Conservation (phyloP, 306 rosid species). For the Cucurbita pepo region DNA sequence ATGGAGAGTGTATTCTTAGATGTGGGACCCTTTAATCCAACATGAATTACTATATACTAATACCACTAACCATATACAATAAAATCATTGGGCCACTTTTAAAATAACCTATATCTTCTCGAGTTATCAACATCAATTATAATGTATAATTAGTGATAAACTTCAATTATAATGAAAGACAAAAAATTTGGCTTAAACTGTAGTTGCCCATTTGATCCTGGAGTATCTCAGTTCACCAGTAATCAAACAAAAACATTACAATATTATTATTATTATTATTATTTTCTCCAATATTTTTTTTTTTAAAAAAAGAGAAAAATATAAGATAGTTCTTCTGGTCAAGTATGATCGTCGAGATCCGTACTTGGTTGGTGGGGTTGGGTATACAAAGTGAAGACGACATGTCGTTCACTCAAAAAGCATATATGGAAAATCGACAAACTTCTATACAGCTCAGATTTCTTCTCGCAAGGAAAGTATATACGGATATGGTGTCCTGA, state of each 20-base stretch:
- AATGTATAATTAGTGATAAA: too few relatives aligned
- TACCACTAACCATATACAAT: neutral
- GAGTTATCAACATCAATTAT: too few relatives aligned
- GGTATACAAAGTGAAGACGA: conserved; percentile 5
- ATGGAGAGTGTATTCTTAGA: too few relatives aligned
- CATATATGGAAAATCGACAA: neutral
- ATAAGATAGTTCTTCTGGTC: neutral
- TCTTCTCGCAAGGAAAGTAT: neutral
- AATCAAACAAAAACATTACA: neutral
- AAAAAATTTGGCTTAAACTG: neutral
- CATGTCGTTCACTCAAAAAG: neutral
- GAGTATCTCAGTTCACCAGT: neutral
- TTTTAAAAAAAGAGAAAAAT: too few relatives aligned
- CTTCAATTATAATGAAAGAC: too few relatives aligned
- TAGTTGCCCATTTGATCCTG: neutral
- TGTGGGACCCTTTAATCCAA: too few relatives aligned
- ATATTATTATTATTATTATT: neutral
- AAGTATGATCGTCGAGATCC: neutral
- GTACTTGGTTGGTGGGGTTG: neutral
- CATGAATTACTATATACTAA: too few relatives aligned
- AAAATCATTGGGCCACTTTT: too few relatives aligned
- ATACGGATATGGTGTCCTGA: neutral
- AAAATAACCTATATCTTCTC: too few relatives aligned
- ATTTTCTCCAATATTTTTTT: neutral
- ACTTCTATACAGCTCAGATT: neutral